A percentile compares a stretch with the other conserved stretches of the same genome.
Conservation (phyloP, 805 yeast genomes). For the Jamesozyma hellenica region DNA sequence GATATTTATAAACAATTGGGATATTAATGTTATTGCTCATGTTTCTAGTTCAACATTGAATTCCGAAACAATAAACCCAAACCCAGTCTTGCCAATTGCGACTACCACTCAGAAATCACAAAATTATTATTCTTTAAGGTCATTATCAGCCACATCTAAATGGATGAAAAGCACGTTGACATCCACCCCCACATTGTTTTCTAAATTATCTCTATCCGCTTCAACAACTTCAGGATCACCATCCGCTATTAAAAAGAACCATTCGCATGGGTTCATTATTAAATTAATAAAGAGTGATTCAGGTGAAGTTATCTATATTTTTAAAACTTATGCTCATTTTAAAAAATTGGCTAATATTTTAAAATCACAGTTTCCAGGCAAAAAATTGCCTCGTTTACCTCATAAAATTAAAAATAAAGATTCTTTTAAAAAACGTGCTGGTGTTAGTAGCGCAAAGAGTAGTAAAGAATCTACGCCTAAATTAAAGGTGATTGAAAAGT, state of each 20-base stretch:
- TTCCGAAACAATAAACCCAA: not conserved
- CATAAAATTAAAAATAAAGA: constrained; percentile 36
- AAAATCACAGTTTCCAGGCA: constrained; percentile 56
- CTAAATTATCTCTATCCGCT: constrained; percentile 20
- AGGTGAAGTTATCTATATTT: constrained; percentile 35
- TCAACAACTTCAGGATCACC: constrained; percentile 3
- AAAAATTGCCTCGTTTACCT: constrained; percentile 51
- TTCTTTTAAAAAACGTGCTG: not conserved
- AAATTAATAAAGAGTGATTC: constrained; percentile 31
- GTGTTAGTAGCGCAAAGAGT: constrained; percentile 1
- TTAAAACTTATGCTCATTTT: constrained; percentile 63
- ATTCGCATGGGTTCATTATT: constrained; percentile 38
- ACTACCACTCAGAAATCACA: too few species aligned
- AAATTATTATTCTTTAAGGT: constrained; percentile 2
- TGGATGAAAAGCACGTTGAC: constrained; percentile 26
- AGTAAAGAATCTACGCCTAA: not conserved
- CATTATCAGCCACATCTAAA: constrained; percentile 10
- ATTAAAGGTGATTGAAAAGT: not conserved
- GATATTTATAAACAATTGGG: constrained; percentile 42
- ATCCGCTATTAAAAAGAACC: not conserved
- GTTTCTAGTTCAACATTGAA: constrained; percentile 9
- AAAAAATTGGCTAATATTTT: constrained; percentile 44
- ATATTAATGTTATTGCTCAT: constrained; percentile 63
- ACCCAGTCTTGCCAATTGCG: not conserved
- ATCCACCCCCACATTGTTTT: constrained; percentile 17